A percentile compares a stretch with the other conserved stretches of the same genome.
phyloP scores from a whole-genome alignment of 2,329 filamentous ascomycete species.

The Capronia coronata region DNA sequence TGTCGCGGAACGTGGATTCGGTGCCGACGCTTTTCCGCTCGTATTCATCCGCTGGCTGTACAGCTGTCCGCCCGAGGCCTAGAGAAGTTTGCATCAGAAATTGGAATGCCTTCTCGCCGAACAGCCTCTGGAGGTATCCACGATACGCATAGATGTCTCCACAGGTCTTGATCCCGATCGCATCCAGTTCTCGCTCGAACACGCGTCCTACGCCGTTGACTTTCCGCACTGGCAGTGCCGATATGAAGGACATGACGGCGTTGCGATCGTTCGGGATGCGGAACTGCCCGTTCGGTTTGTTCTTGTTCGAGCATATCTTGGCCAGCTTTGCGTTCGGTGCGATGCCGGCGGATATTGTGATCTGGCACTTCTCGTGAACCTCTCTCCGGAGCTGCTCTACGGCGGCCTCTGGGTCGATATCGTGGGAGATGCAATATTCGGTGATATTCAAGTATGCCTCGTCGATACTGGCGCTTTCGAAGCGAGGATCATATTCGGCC shows the following conservation, averaged over 20 bases:
- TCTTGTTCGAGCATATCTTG: slow-evolving; percentile 91
- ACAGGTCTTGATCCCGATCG: slow-evolving; percentile 80
- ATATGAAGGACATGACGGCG: slow-evolving; percentile 80
- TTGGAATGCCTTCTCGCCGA: slow-evolving; percentile 83
- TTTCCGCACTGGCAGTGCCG: slow-evolving; percentile 73
- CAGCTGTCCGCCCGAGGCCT: slow-evolving; percentile 74
- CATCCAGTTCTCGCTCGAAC: slow-evolving; percentile 81
- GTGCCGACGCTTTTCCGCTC: slow-evolving; percentile 92
- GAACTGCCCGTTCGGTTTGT: slow-evolving; percentile 95
- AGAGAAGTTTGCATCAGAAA: slow-evolving; percentile 81
- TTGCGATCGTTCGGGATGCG: slow-evolving; percentile 63
- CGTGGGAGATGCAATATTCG: slow-evolving; percentile 65
- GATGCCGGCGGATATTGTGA: slow-evolving; percentile 91
- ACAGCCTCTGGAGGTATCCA: slow-evolving; percentile 66
- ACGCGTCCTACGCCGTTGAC: slow-evolving; percentile 94
- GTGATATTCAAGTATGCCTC: slow-evolving; percentile 97
- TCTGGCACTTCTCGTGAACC: slow-evolving; percentile 66
- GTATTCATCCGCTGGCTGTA: slow-evolving; percentile 81
- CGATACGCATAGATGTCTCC: slow-evolving; percentile 77
- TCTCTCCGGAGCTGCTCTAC: slow-evolving; percentile 72
- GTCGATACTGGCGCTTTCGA: slow-evolving; percentile 90
- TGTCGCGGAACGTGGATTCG: slow-evolving; percentile 82
- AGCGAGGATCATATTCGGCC: slow-evolving; percentile 79
- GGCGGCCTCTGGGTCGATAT: slow-evolving; percentile 62
- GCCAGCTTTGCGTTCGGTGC: slow-evolving; percentile 88